phyloP scores from a whole-genome alignment of 2,329 filamentous ascomycete species.

The Paraphaeosphaeria sporulosa region DNA sequence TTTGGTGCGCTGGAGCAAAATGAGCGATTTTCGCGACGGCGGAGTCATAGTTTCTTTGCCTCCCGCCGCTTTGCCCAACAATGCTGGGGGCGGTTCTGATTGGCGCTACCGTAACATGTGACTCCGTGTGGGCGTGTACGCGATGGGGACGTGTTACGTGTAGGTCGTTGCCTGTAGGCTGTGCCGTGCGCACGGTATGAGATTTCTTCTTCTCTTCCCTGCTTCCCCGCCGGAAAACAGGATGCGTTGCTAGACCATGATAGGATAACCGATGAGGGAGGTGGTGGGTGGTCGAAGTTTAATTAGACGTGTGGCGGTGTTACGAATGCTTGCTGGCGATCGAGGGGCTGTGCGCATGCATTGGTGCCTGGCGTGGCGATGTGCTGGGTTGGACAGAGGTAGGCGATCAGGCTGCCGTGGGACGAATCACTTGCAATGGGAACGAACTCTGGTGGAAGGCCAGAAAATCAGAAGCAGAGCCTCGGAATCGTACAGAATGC shows the following conservation, averaged over 20 bases:
- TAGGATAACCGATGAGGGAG: not conserved
- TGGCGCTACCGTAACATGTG: constrained; percentile 25
- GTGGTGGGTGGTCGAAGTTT: constrained; percentile 16
- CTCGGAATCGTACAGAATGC: not conserved
- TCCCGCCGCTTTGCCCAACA: not conserved
- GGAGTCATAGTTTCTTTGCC: constrained; percentile 5
- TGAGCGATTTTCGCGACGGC: not conserved
- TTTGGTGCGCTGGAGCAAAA: not conserved
- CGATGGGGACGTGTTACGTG: not conserved
- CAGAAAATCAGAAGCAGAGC: not conserved
- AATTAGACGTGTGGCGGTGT: constrained; percentile 25
- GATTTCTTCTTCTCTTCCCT: not conserved
- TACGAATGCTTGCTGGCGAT: constrained; percentile 8
- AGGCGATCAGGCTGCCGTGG: not conserved
- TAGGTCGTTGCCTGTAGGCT: constrained; percentile 9
- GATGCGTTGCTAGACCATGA: not conserved
- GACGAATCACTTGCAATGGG: not conserved
- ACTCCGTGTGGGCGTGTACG: constrained; percentile 27
- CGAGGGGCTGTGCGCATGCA: constrained; percentile 11
- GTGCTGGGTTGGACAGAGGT: not conserved
- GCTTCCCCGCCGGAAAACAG: constrained; percentile 1
- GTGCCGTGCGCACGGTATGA: too few relatives aligned
- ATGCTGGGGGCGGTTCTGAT: constrained; percentile 9
- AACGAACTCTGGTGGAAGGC: not conserved
- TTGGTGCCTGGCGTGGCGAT: constrained; percentile 19